A percentile compares a stretch with the other conserved stretches of the same genome.
Conservation (phyloP, 768 basidiomycete species). For the Naematelia encephala region DNA sequence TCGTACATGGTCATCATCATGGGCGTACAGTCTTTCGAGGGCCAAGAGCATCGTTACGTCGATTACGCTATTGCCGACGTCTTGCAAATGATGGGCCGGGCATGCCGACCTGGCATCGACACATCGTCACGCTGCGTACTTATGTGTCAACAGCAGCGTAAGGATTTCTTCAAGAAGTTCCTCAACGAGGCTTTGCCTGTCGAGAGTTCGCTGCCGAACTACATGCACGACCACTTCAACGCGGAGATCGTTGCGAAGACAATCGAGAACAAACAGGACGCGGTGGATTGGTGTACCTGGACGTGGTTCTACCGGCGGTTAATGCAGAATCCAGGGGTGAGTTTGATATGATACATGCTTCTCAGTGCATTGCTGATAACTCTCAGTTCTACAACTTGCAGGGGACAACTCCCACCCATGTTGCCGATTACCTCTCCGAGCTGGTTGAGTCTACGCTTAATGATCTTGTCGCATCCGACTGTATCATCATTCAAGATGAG, state of each 20-base stretch:
- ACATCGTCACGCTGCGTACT: slow-evolving; percentile 87
- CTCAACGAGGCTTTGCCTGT: slow-evolving; percentile 94
- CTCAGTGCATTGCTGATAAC: not conserved
- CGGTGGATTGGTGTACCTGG: slow-evolving; percentile 92
- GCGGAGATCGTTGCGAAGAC: slow-evolving; percentile 98
- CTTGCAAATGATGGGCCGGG: slow-evolving; percentile 98
- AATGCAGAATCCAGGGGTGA: slow-evolving; percentile 77
- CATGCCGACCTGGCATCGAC: slow-evolving; percentile 85
- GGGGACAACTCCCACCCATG: slow-evolving; percentile 90
- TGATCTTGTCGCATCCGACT: slow-evolving; percentile 91
- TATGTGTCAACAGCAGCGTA: slow-evolving; percentile 96
- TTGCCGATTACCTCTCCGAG: slow-evolving; percentile 94
- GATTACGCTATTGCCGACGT: slow-evolving; percentile 99
- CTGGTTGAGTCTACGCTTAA: slow-evolving; percentile 88
- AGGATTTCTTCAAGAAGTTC: slow-evolving; percentile 99
- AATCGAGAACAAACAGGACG: slow-evolving; percentile 97
- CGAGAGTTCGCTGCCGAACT: slow-evolving; percentile 87
- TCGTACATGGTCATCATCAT: slow-evolving; percentile 98
- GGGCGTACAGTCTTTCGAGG: slow-evolving; percentile 97
- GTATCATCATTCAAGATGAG: slow-evolving; percentile 87
- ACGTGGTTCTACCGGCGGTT: slow-evolving; percentile 94
- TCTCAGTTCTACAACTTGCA: slow-evolving; percentile 54
- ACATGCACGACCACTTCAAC: slow-evolving; percentile 95
- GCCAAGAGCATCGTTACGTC: slow-evolving; percentile 94
- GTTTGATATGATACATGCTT: slow-evolving; percentile 9